These are phyloP conservation scores for Rhodotorula sp. DNA, from an alignment of 1,284 basidiomycete genomes.

Conservation along the genomic window DNA sequence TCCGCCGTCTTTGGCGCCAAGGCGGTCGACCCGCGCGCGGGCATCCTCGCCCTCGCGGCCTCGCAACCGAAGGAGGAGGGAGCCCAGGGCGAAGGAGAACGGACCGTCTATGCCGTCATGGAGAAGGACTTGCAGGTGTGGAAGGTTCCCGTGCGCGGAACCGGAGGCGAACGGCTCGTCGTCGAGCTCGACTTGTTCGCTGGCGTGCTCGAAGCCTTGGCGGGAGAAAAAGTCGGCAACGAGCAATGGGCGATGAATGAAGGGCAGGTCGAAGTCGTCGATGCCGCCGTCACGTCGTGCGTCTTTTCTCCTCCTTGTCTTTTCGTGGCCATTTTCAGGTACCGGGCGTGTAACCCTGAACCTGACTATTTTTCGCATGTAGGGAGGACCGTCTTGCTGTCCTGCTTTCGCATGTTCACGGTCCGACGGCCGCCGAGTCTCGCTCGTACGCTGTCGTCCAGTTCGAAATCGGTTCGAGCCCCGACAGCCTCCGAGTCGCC, in stretches of 20 bases:
- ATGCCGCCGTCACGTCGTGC: conserved; percentile 27
- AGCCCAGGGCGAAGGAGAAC: conserved; percentile 8
- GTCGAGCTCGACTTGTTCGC: conserved; percentile 40
- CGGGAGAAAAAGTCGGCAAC: conserved; percentile 34
- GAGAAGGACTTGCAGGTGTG: conserved; percentile 41
- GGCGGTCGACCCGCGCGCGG: conserved; percentile 36
- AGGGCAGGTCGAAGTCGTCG: conserved; percentile 33
- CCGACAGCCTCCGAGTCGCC: conserved; percentile 24
- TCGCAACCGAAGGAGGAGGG: neutral
- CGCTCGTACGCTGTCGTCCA: conserved; percentile 37
- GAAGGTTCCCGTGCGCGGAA: conserved; percentile 18
- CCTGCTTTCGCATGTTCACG: conserved; percentile 29
- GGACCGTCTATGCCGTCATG: conserved; percentile 35
- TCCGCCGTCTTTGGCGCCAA: conserved; percentile 40
- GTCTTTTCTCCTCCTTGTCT: neutral
- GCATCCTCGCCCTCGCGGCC: conserved; percentile 36
- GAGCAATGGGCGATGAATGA: conserved; percentile 39
- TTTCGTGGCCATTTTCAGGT: neutral
- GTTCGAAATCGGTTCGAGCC: conserved; percentile 25
- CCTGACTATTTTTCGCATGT: neutral
- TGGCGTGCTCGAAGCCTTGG: conserved; percentile 27
- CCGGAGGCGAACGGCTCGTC: conserved; percentile 34
- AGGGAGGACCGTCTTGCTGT: conserved; percentile 28
- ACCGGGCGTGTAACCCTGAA: too few species aligned
- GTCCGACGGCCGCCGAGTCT: conserved; percentile 9